A percentile compares a stretch with the other conserved stretches of the same genome.
Evolutionary conservation across 1,139 yeast genomes (phyloP).

Genomic region (Lodderomyces elongisporus): DNA sequence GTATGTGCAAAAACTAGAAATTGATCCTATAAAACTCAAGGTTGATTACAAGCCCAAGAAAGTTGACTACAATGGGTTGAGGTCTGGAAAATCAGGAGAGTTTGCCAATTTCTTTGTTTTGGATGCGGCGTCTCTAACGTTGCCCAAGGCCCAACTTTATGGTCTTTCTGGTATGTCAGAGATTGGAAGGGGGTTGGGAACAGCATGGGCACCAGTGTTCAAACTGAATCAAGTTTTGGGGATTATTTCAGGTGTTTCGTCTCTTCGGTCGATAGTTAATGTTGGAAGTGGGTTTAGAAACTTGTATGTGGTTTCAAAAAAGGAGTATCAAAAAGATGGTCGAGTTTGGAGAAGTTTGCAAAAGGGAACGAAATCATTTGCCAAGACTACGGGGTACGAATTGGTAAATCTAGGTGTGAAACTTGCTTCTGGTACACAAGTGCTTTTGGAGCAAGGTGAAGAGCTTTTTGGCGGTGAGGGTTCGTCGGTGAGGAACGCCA

Average conservation of each 20-base stretch:
- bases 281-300: constrained; percentile 77
- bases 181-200: constrained; percentile 51
- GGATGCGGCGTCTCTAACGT: constrained; percentile 72
- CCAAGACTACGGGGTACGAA: constrained; percentile 77
- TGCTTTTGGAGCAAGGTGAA: constrained; percentile 74
- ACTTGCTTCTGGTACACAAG: constrained; percentile 85
- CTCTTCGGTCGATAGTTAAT: constrained; percentile 70
- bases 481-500: constrained; percentile 30
- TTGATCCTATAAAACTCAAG: constrained; percentile 58
- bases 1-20: constrained; percentile 64
- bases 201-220: constrained; percentile 84
- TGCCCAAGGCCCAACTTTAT: constrained; percentile 59
- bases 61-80: constrained; percentile 74
- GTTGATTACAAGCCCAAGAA: constrained; percentile 92
- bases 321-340: constrained; percentile 72
- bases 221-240: constrained; percentile 72
- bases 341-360: constrained; percentile 65
- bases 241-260: constrained; percentile 77
- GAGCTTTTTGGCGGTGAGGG: constrained; percentile 70
- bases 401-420: constrained; percentile 78
- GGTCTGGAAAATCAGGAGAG: constrained; percentile 83
- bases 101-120: constrained; percentile 82
- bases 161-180: constrained; percentile 74
- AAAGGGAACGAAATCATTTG: constrained; percentile 73
- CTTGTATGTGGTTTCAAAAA: constrained; percentile 65